A percentile compares a stretch with the other conserved stretches of the same genome.
Conservation (phyloP, 306 rosid genomes). For the Pyrus pyrifolia region DNA sequence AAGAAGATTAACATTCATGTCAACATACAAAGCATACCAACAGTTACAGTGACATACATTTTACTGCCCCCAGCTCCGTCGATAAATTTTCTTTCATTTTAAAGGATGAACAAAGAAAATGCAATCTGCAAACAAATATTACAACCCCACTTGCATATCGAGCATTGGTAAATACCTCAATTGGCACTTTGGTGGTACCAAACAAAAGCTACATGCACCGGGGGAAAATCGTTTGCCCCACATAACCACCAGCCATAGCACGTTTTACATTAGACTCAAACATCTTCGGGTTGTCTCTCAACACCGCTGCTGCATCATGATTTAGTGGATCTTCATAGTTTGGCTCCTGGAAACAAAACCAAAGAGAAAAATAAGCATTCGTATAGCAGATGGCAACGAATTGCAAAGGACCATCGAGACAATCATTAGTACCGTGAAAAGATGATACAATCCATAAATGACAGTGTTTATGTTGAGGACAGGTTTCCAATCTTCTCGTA, state of each 20-base stretch:
- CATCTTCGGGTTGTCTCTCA: slow-evolving; percentile 72
- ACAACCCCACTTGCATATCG: slow-evolving; percentile 40
- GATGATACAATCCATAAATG: slow-evolving; percentile 83
- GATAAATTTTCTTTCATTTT: slow-evolving; percentile 7
- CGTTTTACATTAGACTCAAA: slow-evolving; percentile 80
- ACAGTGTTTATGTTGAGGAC: slow-evolving; percentile 80
- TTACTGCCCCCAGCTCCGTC: slow-evolving; percentile 24
- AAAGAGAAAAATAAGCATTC: slow-evolving; percentile 3
- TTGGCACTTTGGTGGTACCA: slow-evolving; percentile 13
- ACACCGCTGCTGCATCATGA: slow-evolving; percentile 85
- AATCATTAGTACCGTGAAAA: slow-evolving; percentile 54
- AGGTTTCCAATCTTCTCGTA: slow-evolving; percentile 98
- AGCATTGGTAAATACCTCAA: slow-evolving; percentile 27
- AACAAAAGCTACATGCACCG: slow-evolving; percentile 55
- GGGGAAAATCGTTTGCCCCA: slow-evolving; percentile 68
- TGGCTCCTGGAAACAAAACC: slow-evolving; percentile 55
- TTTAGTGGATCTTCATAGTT: slow-evolving; percentile 90
- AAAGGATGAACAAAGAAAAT: slow-evolving; percentile 19
- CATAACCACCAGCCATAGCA: slow-evolving; percentile 96
- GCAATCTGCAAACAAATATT: slow-evolving; percentile 30
- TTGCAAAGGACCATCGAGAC: background rate
- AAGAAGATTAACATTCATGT: background rate
- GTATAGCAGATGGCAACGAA: background rate
- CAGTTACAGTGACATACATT: slow-evolving; percentile 31
- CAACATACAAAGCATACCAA: slow-evolving; percentile 21